Base-by-base conservation (phyloP, 2,329 filamentous ascomycete species). In the Chalara sp. region DNA sequence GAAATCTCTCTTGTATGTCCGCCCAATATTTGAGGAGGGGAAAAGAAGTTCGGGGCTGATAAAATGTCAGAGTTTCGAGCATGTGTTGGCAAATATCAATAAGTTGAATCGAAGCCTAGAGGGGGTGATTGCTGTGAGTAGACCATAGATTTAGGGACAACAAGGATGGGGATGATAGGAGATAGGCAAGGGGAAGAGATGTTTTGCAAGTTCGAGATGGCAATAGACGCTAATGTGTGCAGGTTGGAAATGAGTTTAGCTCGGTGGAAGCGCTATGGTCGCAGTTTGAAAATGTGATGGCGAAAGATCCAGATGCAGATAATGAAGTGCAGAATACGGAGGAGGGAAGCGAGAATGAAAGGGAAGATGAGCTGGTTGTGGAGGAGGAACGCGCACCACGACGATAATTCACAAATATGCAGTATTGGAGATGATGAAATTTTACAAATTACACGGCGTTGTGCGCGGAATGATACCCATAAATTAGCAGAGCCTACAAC, bases 231-330 rank as follows among this genome's bases (percentile, higher is more conserved):
- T 49, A 32, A 46, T 41, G 5, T 11, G 29, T 44, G 28, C 49
- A 89, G 84, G 84, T 99, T 48, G 93, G 93, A 37, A 96, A 96
- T 69, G 93, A 99, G 65, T 96, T 99, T 70, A 85, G 87, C n/a
- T 91, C 89, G 4, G 93, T 99, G 42, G 93, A 99, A 69, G 90
- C 89, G 32, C 78, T 99, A 12, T 99, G 93, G 93, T 95, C 88
- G 39, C 89, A 95, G 63, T 97, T 99, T 65, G 93, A 99, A 72
- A 87, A 85, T 59, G 91, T 97, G 61, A 97, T 96, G 91, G 88
- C 81, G 6, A 88, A 47, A 3, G 50, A 49, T 6, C 46, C 47
- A n/a, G 39, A 48, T 29, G 44, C 41, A 37, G 21, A 46, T 30
- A 41, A 42, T 32, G 50, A 42, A 5, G 32, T 31, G 31, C 43